Conservation (phyloP, 352 stramenopile genomes). For the Phytophthora sojae region DNA sequence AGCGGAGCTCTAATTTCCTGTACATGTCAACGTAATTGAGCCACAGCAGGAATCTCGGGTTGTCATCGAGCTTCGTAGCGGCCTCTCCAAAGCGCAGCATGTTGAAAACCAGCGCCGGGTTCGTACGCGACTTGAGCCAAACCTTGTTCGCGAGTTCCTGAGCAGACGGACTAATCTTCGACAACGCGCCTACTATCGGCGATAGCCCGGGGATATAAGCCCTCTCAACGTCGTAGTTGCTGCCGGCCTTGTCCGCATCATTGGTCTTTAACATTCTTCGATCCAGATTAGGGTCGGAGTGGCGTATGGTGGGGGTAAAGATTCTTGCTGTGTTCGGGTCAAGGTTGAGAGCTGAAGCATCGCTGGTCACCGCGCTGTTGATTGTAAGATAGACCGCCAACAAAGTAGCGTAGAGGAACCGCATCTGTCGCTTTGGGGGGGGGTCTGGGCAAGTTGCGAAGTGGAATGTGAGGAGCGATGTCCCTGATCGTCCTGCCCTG, state of each 20-base stretch:
- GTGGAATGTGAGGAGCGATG: not conserved
- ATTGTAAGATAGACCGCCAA: not conserved
- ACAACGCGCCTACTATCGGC: not conserved
- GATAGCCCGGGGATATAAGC: not conserved
- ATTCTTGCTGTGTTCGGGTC: not conserved
- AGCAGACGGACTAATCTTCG: not conserved
- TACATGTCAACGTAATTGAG: not conserved
- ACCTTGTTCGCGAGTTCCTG: not conserved
- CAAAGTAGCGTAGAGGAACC: not conserved
- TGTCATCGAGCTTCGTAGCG: not conserved
- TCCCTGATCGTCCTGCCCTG: not conserved
- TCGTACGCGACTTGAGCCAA: not conserved
- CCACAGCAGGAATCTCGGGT: constrained; percentile 2
- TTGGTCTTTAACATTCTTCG: not conserved
- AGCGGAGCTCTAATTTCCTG: not conserved
- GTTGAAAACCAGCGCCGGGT: not conserved
- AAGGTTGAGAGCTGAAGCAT: not conserved
- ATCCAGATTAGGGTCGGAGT: not conserved
- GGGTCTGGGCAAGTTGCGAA: not conserved
- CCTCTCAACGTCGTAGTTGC: not conserved
- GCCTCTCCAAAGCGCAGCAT: not conserved
- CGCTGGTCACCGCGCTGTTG: not conserved
- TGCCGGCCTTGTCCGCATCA: not conserved
- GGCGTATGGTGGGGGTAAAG: not conserved
- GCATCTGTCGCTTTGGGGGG: not conserved